Evolutionary conservation across 2,329 filamentous ascomycete genomes (phyloP).

Genomic region (Cercospora janseana): DNA sequence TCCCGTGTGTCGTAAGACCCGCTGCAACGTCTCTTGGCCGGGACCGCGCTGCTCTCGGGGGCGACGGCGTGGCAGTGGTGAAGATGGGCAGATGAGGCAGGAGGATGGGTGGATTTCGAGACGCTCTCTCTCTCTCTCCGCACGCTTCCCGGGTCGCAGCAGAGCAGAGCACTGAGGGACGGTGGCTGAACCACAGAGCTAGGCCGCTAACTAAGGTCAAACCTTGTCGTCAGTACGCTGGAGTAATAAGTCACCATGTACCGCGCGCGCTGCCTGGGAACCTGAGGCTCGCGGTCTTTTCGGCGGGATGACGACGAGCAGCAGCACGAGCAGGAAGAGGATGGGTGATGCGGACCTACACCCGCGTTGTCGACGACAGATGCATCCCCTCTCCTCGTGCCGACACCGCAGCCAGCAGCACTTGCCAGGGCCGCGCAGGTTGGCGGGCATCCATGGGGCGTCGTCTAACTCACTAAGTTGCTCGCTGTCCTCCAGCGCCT

Average conservation of each 20-base stretch:
- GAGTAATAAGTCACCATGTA: slow-evolving; percentile 2
- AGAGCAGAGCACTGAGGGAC: background rate
- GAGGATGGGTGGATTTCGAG: background rate
- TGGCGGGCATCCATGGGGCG: too few species aligned
- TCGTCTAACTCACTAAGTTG: too few species aligned
- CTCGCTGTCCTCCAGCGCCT: too few species aligned
- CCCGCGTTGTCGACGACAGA: background rate
- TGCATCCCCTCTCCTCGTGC: background rate
- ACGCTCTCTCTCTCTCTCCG: background rate
- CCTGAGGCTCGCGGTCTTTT: too few species aligned
- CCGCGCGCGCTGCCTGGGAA: background rate
- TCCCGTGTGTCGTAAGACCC: background rate
- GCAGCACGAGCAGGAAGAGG: background rate
- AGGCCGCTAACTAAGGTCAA: background rate
- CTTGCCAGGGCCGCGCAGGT: too few species aligned
- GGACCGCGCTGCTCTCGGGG: background rate
- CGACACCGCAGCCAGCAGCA: background rate
- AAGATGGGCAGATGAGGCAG: background rate
- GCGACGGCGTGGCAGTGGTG: background rate
- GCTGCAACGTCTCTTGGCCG: background rate
- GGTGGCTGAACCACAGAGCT: slow-evolving; percentile 2
- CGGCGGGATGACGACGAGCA: too few species aligned
- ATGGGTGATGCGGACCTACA: background rate
- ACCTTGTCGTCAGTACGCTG: slow-evolving; percentile 6
- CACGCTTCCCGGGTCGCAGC: background rate